Conservation (phyloP, 73 alveolate species). For the Paramecium biaurelia region DNA sequence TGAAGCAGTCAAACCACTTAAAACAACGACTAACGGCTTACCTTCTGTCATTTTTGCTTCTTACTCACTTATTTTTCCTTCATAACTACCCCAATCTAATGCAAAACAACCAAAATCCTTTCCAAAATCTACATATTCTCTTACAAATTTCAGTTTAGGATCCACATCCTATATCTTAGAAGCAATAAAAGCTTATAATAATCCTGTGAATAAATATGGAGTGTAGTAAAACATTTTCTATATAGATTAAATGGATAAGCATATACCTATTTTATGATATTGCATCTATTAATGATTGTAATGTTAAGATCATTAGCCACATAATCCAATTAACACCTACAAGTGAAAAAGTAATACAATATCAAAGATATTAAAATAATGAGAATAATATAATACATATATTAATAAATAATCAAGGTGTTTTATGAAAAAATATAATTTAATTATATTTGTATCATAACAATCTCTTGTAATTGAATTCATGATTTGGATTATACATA, state of each 20-base stretch:
- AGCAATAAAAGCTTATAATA: neutral
- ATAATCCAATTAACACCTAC: neutral
- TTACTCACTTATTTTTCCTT: neutral
- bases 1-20: constrained; percentile 43
- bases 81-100: constrained; percentile 35
- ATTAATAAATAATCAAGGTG: neutral
- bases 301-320: neutral
- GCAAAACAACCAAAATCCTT: constrained; percentile 25
- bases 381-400: neutral
- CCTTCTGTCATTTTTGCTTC: constrained; percentile 12
- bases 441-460: neutral
- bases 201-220: constrained; percentile 14
- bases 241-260: neutral
- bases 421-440: neutral
- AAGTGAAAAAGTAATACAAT: neutral
- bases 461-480: too few relatives aligned
- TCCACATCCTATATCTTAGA: neutral
- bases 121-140: constrained; percentile 44
- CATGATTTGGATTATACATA: too few relatives aligned
- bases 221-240: constrained; percentile 11
- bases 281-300: neutral
- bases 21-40: neutral
- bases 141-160: neutral
- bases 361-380: neutral
- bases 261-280: neutral